Base-by-base conservation (phyloP, 176 grass and related monocot genomes). In the Olyra latifolia region DNA sequence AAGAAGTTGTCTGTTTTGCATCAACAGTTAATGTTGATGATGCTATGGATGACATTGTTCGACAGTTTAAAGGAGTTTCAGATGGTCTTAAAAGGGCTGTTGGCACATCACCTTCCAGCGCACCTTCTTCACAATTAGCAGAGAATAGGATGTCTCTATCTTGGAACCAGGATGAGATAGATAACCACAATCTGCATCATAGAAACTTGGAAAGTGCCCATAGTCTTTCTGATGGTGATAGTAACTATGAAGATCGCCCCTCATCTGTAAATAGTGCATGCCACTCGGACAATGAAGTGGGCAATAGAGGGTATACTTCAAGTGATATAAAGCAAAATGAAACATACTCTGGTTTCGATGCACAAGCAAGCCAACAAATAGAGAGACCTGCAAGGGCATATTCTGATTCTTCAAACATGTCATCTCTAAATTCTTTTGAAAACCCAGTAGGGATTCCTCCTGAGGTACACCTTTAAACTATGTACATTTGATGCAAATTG, bases 31-130 rank as follows among this genome's bases (percentile, higher is more conserved):
- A 99, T 58, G 88, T 99, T 60, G 96, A 99, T 81, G 96, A 93
- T 93, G 96, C 92, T 41, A 95, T 99, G 93, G 96, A 99, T 81
- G 96, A 99, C 71, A 93, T 95, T 73, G 92, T 93, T 86, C 92
- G 93, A 41, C 96, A 95, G 72, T 89, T 99, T 82, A 99, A 89
- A 85, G 96, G 92, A 61, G 96, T 99, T 85, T 95, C 96, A 83
- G 90, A 93, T 88, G 90, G 92, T 75, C 72, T 93, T 47, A 82
- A 86, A 71, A 88, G 88, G 46, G 91, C 80, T 16, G 96, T 93
- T 10, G 83, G 86, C 56, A 74, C 90, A 71, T 84, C 95, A 61
- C 66, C 90, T 71, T 82, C 82, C 42, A 55, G 62, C 53, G 66
- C 77, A 57, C n/a, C 69, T 76, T 72, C 61, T 82, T 80, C 79